phyloP scores from a whole-genome alignment of 805 yeast species.

The Wickerhamiella sorbophila region DNA sequence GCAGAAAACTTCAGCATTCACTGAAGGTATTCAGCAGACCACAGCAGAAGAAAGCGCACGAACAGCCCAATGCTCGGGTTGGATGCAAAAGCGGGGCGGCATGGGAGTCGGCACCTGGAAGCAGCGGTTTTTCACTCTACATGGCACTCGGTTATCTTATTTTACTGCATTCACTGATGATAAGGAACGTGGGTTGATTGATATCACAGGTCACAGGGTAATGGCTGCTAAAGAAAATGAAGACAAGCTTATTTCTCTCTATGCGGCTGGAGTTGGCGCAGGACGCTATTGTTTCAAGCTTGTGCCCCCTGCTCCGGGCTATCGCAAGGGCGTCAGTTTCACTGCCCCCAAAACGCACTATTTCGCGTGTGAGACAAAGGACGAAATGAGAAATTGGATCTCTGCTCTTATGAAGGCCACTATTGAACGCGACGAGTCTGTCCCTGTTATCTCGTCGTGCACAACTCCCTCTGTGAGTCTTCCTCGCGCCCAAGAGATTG shows the following conservation, averaged over 20 bases:
- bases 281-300: slow-evolving; percentile 89
- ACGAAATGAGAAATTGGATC: slow-evolving; percentile 92
- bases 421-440: slow-evolving; percentile 84
- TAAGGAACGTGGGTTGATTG: slow-evolving; percentile 83
- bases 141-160: slow-evolving; percentile 86
- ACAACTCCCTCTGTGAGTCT: slow-evolving; percentile 90
- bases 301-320: slow-evolving; percentile 96
- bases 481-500: slow-evolving; percentile 70
- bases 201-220: slow-evolving; percentile 88
- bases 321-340: slow-evolving; percentile 84
- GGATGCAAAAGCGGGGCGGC: slow-evolving; percentile 91
- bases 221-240: slow-evolving; percentile 64
- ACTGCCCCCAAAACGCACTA: slow-evolving; percentile 93
- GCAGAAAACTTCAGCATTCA: slow-evolving; percentile 31
- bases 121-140: slow-evolving; percentile 68
- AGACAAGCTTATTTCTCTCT: slow-evolving; percentile 70
- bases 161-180: slow-evolving; percentile 65
- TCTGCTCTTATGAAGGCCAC: slow-evolving; percentile 90
- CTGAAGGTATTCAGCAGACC: slow-evolving; percentile 68
- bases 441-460: slow-evolving; percentile 85
- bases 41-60: slow-evolving; percentile 67
- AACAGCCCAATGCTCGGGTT: slow-evolving; percentile 69
- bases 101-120: slow-evolving; percentile 85
- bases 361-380: slow-evolving; percentile 84
- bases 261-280: slow-evolving; percentile 85